Evolutionary conservation across 2,329 filamentous ascomycete species (phyloP), one percentile per base, ranked within the genome.

Genomic region (Ophiosphaerella narmari): DNA sequence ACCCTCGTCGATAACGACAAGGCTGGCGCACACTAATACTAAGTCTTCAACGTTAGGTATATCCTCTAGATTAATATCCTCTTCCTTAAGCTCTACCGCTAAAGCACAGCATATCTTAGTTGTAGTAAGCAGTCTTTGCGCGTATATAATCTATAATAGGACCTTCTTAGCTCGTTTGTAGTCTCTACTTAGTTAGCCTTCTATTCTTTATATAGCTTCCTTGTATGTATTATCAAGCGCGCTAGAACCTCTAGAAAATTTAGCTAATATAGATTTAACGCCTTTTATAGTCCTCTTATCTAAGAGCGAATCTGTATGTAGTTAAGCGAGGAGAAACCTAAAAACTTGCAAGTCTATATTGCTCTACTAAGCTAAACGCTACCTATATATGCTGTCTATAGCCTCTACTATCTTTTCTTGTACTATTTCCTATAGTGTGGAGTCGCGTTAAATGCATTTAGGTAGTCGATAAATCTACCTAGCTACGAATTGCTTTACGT

Each of bases 131-230:
- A 54, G 57, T 34, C 55, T 36, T 36, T 52, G 41, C 2, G 52
- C 59, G 31, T 33, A 52, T 6, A 48, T 48, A 21, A 56, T 57
- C 52, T 48, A 62, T 3, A 52, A 54, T 12, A 62, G 29, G 5
- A 55, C 45, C n/a, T 36, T 43, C 35, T 66, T 74, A 0, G 79
- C 78, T 37, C 78, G 63, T 0, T 69, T 48, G 18, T 34, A 32
- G 7, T 68, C 54, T 4, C 68, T 72, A 1, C 43, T 1, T 1
- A 54, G 11, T 39, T 82, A 78, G 0, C 56, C 50, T 13, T 72
- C 39, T 23, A 82, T 78, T 14, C 77, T 65, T 3, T 46, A 9
- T 13, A 58, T 37, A 2, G 55, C 57, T 7, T 52, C 43, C 1
- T 39, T 13, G 34, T 60, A 62, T 6, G 54, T 52, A 8, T 31